Evolutionary conservation across 2,329 filamentous ascomycete species (phyloP), one percentile per base, ranked within the genome.

Genomic region (Xylaria polymorpha): DNA sequence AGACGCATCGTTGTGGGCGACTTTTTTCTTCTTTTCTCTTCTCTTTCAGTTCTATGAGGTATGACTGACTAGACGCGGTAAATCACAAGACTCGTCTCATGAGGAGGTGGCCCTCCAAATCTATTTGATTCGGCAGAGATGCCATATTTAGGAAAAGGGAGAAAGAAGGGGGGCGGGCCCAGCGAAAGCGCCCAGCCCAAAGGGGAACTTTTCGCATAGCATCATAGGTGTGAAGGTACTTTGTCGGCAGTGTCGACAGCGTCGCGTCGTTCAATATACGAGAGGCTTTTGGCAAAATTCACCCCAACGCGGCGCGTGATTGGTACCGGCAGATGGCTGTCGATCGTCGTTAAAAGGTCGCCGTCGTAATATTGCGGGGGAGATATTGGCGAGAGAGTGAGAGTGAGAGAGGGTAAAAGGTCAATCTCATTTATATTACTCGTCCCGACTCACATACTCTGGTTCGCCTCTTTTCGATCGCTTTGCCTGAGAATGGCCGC

Each of bases 291-390:
- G 70, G 70, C 70, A 72, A 68, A 72, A 70, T 72, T 15, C 18
- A 37, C 56, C 18, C 44, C 48, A 8, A n/a, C 18, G 60, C 18
- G 60, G 20, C 35, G 39, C 56, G 37, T 72, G 61, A 72, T 72
- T 72, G 70, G 68, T 43, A n/a, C 59, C 68, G 70, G 70, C 68
- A 70, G 56, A 70, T 72, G 20, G 10, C 61, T 29, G 35, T 29
- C 25, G n/a, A 57, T 50, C 29, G 39, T 50, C n/a, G 48, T 32
- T 15, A 29, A 29, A 29, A 53, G 8, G 41, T 53, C 41, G 25
- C 51, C 35, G 22, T 25, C 59, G 43, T 37, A 44, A 48, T 39
- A 59, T 29, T 67, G 67, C 46, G 59, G 67, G 59, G 68, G 22
- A 39, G 20, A 62, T 39, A 7, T 6, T 35, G 10, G 5, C 18